phyloP scores from a whole-genome alignment of 257 asterid genomes.

The Forsythia viridissima region DNA sequence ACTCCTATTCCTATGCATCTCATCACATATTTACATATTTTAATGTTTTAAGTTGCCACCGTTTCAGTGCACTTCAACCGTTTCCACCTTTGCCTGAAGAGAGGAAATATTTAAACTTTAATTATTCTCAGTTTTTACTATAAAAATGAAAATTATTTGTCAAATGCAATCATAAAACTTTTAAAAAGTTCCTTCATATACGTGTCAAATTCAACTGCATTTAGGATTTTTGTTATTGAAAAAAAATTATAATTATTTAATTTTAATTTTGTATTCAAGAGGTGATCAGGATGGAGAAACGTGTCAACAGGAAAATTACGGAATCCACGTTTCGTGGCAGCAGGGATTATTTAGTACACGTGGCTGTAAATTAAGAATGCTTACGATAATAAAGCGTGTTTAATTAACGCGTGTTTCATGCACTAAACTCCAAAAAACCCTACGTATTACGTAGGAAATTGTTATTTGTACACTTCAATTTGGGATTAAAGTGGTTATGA shows the following conservation, averaged over 20 bases:
- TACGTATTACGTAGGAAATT: conserved; percentile 26
- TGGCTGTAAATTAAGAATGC: conserved; percentile 27
- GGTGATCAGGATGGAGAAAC: not conserved
- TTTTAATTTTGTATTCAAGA: not conserved
- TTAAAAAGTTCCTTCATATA: too few relatives aligned
- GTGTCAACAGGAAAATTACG: conserved; percentile 19
- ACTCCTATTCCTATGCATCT: not conserved
- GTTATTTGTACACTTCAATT: conserved; percentile 15
- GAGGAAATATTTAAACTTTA: not conserved
- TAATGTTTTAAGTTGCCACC: not conserved
- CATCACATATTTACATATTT: not conserved
- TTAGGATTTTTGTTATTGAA: too few relatives aligned
- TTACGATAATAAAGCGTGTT: conserved; percentile 3
- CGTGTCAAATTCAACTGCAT: too few relatives aligned
- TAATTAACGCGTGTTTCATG: conserved; percentile 35
- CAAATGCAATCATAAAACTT: too few relatives aligned
- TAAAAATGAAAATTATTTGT: too few relatives aligned
- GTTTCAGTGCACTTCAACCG: conserved; percentile 18
- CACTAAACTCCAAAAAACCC: conserved; percentile 47
- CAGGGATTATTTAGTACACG: conserved; percentile 29
- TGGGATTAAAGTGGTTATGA: conserved; percentile 27
- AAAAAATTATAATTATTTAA: too few relatives aligned
- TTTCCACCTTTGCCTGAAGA: conserved; percentile 16
- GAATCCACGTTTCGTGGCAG: conserved; percentile 40
- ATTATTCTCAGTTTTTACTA: too few relatives aligned